Base-by-base conservation (phyloP, 768 basidiomycete genomes). In the Rhodotorula toruloides region DNA sequence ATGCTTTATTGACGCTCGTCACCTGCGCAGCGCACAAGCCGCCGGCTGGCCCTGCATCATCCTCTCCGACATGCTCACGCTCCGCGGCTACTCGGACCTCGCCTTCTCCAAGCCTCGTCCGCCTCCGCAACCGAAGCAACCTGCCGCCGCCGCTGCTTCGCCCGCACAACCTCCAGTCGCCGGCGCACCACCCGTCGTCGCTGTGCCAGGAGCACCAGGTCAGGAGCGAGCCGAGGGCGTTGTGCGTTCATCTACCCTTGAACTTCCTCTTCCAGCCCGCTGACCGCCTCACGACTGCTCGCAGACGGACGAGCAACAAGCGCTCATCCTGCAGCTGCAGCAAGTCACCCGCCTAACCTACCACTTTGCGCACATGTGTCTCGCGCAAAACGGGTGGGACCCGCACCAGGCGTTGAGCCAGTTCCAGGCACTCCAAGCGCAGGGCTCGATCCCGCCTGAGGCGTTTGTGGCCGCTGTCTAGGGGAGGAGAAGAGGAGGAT, bases 31-130 rank as follows among this genome's bases (percentile, higher is more conserved):
- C 42, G 91, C 94, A 7, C 86, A 85, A 74, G 72, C 81, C 58
- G 85, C 83, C 59, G 91, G 92, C 19, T 99, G 96, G 96, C 86
- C 90, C 54, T 88, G 91, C 63, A 81, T 85, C 62, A 86, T 98
- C 72, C 80, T 97, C 6, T 96, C 91, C 22, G 96, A 99, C 77
- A 85, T 90, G 69, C 84, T 87, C 78, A 85, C 84, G 43, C 80
- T 97, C 61, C 87, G 92, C 47, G 82, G 81, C n/a, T 94, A 90
- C 77, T 89, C 91, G 9, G 87, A 84, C 71, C 84, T 84, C 57
- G 86, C 86, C 66, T 87, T 88, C 27, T 94, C 91, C 87, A 81
- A 78, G 70, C 84, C 77, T 39, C 75, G 76, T 40, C 76, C 78
- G 54, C 76, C 62, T 27, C 71, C 70, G 31, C 63, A 72, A 31